Base-by-base conservation (phyloP, 768 basidiomycete genomes). In the Collybia sordida region DNA sequence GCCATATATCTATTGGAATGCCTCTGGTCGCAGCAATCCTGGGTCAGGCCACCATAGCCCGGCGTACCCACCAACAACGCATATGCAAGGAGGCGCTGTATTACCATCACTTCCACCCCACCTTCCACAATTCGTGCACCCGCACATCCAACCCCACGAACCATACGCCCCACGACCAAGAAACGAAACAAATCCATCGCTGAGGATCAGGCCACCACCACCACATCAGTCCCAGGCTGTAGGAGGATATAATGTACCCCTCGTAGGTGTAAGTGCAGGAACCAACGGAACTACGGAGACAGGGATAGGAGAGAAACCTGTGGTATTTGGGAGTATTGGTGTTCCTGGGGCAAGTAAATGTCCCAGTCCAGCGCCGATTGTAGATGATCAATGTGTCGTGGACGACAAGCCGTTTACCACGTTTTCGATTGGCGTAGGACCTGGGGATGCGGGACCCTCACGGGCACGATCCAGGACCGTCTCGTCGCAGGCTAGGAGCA, bases 261-360 rank as follows among this genome's bases (percentile, higher is more conserved):
- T 17, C 41, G 37, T 17, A 28, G 34, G 28, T 23, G 25, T n/a
- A n/a, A n/a, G 18, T 23, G 17, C 25, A 6, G 21, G 8, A 23
- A 38, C 27, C n/a, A 24, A 40, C 41, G n/a, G 17, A 21, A 28
- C 35, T 19, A 48, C 25, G 48, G 54, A 56, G 6, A 48, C 25
- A 49, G 54, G 56, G 6, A 42, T 55, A 51, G 57, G 59, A 31
- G 54, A 59, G 7, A 49, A 63, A 54, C 64, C 66, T 44, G 72
- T 83, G 35, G 68, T 80, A 4, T 83, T 83, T 58, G 82, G 82
- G 6, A 81, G 75, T 46, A 79, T 82, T 47, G 65, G 64, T 34
- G 50, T 64, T 19, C 52, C 61, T 2, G 71, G 64, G 0, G 51
- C 63, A 15, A 60, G 56, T 31, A 47, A 58, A 36, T 63, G 54